Evolutionary conservation across 2,329 filamentous ascomycete genomes (phyloP), one percentile per base, ranked within the genome.

Genomic region (Stachybotrys elegans): DNA sequence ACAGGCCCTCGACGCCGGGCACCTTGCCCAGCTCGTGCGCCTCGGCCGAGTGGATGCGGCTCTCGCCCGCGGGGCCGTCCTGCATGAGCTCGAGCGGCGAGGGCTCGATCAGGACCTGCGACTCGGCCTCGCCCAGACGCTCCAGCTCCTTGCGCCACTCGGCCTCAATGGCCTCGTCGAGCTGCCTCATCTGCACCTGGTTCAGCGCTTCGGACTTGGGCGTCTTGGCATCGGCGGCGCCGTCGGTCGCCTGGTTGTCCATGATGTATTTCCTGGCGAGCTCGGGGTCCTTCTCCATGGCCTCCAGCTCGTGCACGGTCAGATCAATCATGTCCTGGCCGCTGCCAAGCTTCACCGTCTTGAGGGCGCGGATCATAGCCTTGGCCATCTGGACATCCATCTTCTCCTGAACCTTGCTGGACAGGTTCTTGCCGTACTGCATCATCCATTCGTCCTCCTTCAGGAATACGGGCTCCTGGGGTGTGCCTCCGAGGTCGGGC

Each of bases 381-480:
- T 63, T 57, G 41, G 62, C 62, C 37, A 72, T 63, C 53, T 72
- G 68, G 46, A 67, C 57, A 43, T 62, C 66, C 46, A 69, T 66
- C 53, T 67, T 68, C 54, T 67, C 66, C 43, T 68, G 68, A 47
- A 66, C 67, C 46, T 72, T 49, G 36, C 58, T 53, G 41, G 65
- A 60, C 58, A 78, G 67, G 59, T 68, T 73, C 44, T 63, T 57
- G 40, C 72, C 70, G 54, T 85, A 73, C 57, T 84, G 77, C 40
- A 78, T 69, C 29, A 63, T 56, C 64, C 63, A 78, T 59, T 88
- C 81, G 50, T 80, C 75, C 45, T 78, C 66, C 44, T 67, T 72
- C 65, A 84, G 83, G 66, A 84, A 77, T 49, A 76, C 68, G 36
- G 60, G 58, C 48, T 82, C 73, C 41, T 72, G 69, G 43, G 79